These are phyloP conservation scores for Williopsis jadinii DNA, from an alignment of 1,139 yeast genomes.

Conservation along the genomic window DNA sequence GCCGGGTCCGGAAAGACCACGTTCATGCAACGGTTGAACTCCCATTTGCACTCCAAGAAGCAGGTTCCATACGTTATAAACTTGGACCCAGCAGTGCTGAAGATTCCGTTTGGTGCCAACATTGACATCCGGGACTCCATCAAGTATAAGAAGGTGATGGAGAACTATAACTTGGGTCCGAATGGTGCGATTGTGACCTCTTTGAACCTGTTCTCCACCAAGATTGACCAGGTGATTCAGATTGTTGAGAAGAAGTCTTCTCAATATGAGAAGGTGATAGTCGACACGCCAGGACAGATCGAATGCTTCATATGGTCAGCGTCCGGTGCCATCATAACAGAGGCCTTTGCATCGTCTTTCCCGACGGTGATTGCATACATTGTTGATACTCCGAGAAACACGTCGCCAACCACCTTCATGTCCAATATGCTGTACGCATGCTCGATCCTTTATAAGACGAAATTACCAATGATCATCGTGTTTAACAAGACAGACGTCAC, in stretches of 20 bases:
- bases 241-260: constrained; percentile 78
- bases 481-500: constrained; percentile 92
- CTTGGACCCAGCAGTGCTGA: constrained; percentile 92
- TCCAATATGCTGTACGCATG: constrained; percentile 98
- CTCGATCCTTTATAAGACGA: constrained; percentile 91
- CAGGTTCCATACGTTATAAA: constrained; percentile 82
- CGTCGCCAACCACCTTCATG: constrained; percentile 94
- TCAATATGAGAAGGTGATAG: constrained; percentile 60
- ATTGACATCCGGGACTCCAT: constrained; percentile 96
- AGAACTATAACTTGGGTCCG: constrained; percentile 86
- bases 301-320: constrained; percentile 98
- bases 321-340: constrained; percentile 93
- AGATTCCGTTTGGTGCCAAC: constrained; percentile 88
- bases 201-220: constrained; percentile 83
- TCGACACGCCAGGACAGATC: constrained; percentile 98
- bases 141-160: constrained; percentile 95
- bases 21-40: constrained; percentile 88
- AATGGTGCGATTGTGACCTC: constrained; percentile 98
- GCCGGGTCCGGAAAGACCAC: constrained; percentile 97
- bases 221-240: constrained; percentile 89
- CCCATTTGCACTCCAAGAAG: constrained; percentile 70
- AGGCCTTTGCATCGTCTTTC: constrained; percentile 90
- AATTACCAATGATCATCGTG: constrained; percentile 93
- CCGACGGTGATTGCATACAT: constrained; percentile 95
- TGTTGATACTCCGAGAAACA: constrained; percentile 91